Base-by-base conservation (phyloP, 495 filamentous ascomycete genomes). In the Cryomyces minteri region DNA sequence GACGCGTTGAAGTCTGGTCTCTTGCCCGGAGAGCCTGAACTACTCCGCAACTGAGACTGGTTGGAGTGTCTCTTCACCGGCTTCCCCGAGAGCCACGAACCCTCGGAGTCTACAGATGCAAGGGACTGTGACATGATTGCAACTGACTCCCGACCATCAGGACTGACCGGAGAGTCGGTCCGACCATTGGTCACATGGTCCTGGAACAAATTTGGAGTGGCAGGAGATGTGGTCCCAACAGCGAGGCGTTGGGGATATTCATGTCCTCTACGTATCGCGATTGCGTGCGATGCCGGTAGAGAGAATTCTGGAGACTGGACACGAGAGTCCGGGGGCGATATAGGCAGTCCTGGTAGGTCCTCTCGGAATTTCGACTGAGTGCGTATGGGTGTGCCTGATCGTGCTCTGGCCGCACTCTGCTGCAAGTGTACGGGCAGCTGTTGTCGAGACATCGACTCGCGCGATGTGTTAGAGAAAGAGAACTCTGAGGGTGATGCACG, bases 351-450 rank as follows among this genome's bases (percentile, higher is more conserved):
- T 12, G 84, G 85, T 11, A 95, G 72, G 58, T 94, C 86, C 59
- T 95, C 87, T n/a, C 78, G 75, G 67, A 95, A 95, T 40, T 84
- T 88, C 38, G 85, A 93, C 62, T 82, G 82, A 4, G 84, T 84
- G 31, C 85, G 78, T 48, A 77, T 75, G 6, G 86, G 75, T 1
- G 68, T 69, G 9, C 69, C 71, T 6, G 73, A 70, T 42, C 41
- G 40, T 46, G 51, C 25, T 51, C 53, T 31, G 40, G 54, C 43
- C 9, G 42, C 28, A 57, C 50, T 34, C 42, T 53, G 43, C 49
- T 53, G 39, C 28, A 64, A 50, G 46, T 64, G 61, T 7, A 67
- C 62, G 0, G 71, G 66, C 11, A 68, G 63, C 43, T 66, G 62
- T 41, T 63, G 57, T 32, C 67, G 70, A 42, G 70, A 67, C 58